Percentiles rank a stretch among this genome's conserved stretches.
These are phyloP conservation scores for Populus tremula DNA, from an alignment of 345 rosid species.

Conservation along the genomic window DNA sequence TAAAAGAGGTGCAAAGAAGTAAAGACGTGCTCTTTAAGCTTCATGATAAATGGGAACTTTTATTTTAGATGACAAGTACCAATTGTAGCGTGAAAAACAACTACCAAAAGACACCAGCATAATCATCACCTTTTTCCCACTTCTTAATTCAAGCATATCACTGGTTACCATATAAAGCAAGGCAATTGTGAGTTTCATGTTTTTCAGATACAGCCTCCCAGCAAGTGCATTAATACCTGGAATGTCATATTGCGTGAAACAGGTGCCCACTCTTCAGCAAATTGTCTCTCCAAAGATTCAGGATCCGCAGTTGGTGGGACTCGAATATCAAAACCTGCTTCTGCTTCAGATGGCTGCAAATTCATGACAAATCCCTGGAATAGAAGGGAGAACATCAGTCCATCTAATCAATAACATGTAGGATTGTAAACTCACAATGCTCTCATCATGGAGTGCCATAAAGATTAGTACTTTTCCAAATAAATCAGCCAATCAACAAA, in stretches of 20 bases:
- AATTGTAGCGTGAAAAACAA: not conserved
- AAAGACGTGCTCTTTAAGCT: not conserved
- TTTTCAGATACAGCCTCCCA: not conserved
- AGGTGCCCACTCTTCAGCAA: slow-evolving; percentile 98
- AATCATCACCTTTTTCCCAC: not conserved
- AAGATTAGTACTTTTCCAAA: not conserved
- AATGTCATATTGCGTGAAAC: slow-evolving; percentile 81
- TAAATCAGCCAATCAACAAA: not conserved
- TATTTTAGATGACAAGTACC: not conserved
- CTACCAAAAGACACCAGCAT: not conserved
- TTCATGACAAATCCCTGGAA: slow-evolving; percentile 92
- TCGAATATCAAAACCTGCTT: slow-evolving; percentile 92
- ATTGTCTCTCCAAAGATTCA: slow-evolving; percentile 72
- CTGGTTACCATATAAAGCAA: not conserved
- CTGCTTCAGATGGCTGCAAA: slow-evolving; percentile 95
- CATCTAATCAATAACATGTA: not conserved
- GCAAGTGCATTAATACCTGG: slow-evolving; percentile 45
- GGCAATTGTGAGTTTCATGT: not conserved
- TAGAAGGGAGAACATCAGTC: slow-evolving; percentile 16
- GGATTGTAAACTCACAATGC: not conserved
- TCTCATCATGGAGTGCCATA: not conserved
- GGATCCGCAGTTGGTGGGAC: slow-evolving; percentile 70
- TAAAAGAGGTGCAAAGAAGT: not conserved
- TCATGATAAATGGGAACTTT: not conserved
- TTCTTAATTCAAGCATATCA: not conserved